These are phyloP conservation scores for Ophiostoma novo-ulmi DNA, from an alignment of 2,329 filamentous ascomycete species.

Conservation along the genomic window DNA sequence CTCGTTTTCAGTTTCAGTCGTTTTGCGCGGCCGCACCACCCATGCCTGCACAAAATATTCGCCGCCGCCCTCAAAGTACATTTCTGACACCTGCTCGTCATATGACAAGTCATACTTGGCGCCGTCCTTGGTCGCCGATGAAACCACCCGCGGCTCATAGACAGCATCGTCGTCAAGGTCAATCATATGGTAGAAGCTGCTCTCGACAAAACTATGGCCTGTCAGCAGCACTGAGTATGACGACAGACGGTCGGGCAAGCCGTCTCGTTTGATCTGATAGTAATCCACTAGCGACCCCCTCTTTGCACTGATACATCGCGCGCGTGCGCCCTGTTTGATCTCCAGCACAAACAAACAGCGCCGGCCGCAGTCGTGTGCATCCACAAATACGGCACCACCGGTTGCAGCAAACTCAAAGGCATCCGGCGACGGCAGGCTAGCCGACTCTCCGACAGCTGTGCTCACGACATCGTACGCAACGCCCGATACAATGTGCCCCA, in stretches of 20 bases:
- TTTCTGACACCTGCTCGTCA: slow-evolving; percentile 37
- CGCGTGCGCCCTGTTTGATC: slow-evolving; percentile 32
- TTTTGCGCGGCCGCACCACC: slow-evolving; percentile 36
- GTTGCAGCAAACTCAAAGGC: slow-evolving; percentile 36
- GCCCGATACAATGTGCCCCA: slow-evolving; percentile 32
- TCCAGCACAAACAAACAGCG: slow-evolving; percentile 34
- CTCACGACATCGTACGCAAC: slow-evolving; percentile 32
- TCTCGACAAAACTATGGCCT: slow-evolving; percentile 38
- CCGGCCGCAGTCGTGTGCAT: slow-evolving; percentile 35
- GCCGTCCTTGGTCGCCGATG: slow-evolving; percentile 34
- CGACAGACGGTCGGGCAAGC: slow-evolving; percentile 18
- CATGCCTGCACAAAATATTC: slow-evolving; percentile 37
- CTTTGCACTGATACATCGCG: slow-evolving; percentile 26
- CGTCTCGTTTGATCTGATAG: slow-evolving; percentile 29
- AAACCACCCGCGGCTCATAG: slow-evolving; percentile 31
- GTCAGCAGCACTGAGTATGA: slow-evolving; percentile 35
- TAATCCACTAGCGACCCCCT: slow-evolving; percentile 29
- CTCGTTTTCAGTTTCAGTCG: background rate
- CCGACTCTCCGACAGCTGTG: slow-evolving; percentile 26
- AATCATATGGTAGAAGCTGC: slow-evolving; percentile 37
- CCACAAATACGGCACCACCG: slow-evolving; percentile 35
- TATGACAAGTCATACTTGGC: slow-evolving; percentile 34
- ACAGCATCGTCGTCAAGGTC: slow-evolving; percentile 24
- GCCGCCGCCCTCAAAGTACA: slow-evolving; percentile 39
- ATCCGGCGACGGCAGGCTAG: slow-evolving; percentile 27